phyloP scores from a whole-genome alignment of 257 asterid genomes.

The Capsicum baccatum region DNA sequence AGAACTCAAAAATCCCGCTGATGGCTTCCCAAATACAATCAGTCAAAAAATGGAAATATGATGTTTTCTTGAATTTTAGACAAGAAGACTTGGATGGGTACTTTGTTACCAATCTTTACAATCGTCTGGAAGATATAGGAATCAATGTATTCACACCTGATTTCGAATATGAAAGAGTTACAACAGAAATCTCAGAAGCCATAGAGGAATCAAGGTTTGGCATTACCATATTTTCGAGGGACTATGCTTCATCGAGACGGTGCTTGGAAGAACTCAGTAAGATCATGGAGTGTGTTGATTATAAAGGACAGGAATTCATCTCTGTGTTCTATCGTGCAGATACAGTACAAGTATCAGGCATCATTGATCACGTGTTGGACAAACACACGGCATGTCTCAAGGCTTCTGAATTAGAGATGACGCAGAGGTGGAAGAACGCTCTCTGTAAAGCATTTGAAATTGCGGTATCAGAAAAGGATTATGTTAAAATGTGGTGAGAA shows the following conservation, averaged over 20 bases:
- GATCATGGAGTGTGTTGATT: constrained; percentile 19
- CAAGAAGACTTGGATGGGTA: not conserved
- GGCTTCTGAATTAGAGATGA: too few relatives aligned
- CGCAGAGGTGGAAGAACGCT: too few relatives aligned
- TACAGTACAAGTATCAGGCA: not conserved
- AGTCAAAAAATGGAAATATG: not conserved
- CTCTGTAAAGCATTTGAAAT: too few relatives aligned
- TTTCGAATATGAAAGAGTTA: not conserved
- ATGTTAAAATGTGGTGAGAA: too few relatives aligned
- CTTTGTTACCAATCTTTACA: not conserved
- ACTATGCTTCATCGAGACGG: constrained; percentile 4
- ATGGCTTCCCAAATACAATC: not conserved
- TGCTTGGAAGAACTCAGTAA: constrained; percentile 25
- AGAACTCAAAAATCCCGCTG: too few relatives aligned
- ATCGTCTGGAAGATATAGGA: not conserved
- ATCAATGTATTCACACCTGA: not conserved
- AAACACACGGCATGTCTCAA: too few relatives aligned
- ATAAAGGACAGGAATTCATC: not conserved
- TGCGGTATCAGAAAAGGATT: too few relatives aligned
- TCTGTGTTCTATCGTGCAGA: not conserved
- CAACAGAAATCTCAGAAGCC: not conserved
- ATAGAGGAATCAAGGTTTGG: constrained; percentile 20
- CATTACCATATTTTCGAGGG: constrained; percentile 2
- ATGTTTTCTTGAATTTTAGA: not conserved
- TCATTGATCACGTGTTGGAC: too few relatives aligned